A percentile compares a stretch with the other conserved stretches of the same genome.
phyloP scores from a whole-genome alignment of 257 asterid species.

The Jacaranda mimosifolia region DNA sequence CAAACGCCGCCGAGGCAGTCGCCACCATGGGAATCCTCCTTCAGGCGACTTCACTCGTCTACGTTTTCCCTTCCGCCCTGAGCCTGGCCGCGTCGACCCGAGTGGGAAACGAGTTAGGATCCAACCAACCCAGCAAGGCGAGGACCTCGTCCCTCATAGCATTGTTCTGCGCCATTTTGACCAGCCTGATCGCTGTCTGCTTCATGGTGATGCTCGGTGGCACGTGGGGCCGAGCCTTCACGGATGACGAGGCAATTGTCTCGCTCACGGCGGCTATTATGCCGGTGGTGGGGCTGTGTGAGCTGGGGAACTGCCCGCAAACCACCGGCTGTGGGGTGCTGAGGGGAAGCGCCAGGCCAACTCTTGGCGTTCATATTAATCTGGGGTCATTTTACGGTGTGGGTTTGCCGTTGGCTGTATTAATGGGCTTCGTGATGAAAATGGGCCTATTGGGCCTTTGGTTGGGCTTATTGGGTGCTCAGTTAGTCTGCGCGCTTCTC shows the following conservation, averaged over 20 bases:
- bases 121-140: conserved; percentile 56
- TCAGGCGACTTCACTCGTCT: conserved; percentile 67
- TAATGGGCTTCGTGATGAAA: conserved; percentile 55
- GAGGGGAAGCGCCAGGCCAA: conserved; percentile 75
- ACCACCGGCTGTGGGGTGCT: conserved; percentile 77
- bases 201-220: conserved; percentile 40
- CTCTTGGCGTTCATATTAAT: conserved; percentile 55
- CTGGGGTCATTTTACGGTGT: conserved; percentile 68
- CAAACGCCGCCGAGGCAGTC: conserved; percentile 56
- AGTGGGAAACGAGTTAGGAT: conserved; percentile 76
- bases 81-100: conserved; percentile 64
- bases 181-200: conserved; percentile 48
- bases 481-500: conserved; percentile 49
- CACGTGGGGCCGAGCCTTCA: conserved; percentile 58
- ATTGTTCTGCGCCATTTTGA: conserved; percentile 46
- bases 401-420: conserved; percentile 66
- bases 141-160: conserved; percentile 46
- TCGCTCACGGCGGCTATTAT: conserved; percentile 51
- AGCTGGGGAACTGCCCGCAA: conserved; percentile 79
- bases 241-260: conserved; percentile 49
- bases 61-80: conserved; percentile 65
- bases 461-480: conserved; percentile 70
- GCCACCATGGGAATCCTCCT: conserved; percentile 73
- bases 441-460: conserved; percentile 63
- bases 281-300: conserved; percentile 78